These are phyloP conservation scores for Dissoconium aciculare DNA, from an alignment of 2,329 filamentous ascomycete species.

Conservation along the genomic window DNA sequence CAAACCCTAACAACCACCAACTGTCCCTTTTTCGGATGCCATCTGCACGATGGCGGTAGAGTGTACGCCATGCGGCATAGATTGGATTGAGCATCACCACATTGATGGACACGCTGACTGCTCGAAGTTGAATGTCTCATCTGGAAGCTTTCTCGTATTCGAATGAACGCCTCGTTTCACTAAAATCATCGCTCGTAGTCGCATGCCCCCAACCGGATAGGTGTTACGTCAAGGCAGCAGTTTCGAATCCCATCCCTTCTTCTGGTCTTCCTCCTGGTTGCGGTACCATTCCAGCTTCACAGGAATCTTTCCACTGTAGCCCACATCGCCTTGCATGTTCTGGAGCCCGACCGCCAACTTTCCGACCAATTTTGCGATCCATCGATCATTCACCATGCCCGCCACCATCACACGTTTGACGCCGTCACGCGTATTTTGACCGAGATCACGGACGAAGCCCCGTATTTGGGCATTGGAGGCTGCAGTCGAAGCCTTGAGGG, in stretches of 20 bases:
- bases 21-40: too few species aligned
- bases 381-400: slow-evolving; percentile 38
- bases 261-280: slow-evolving; percentile 6
- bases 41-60: too few species aligned
- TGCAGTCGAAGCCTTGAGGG: slow-evolving; percentile 15
- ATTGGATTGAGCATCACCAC: too few species aligned
- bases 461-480: slow-evolving; percentile 13
- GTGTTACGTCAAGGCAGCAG: slow-evolving; percentile 12
- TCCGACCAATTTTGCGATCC: slow-evolving; percentile 40
- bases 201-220: too few species aligned
- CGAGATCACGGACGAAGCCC: slow-evolving; percentile 18
- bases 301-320: slow-evolving; percentile 36
- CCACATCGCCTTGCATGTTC: slow-evolving; percentile 35
- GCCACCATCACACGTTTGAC: slow-evolving; percentile 34
- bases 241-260: slow-evolving; percentile 11
- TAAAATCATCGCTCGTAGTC: too few species aligned
- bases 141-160: too few species aligned
- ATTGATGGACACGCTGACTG: too few species aligned
- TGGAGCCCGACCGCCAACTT: slow-evolving; percentile 36
- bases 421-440: slow-evolving; percentile 28
- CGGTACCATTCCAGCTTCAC: slow-evolving; percentile 29
- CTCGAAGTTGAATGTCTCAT: too few species aligned
- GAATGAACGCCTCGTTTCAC: too few species aligned
- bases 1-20: too few species aligned
- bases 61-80: too few species aligned